Base-by-base conservation (phyloP, 2,329 filamentous ascomycete genomes). In the Kalaharituber pfeilii region DNA sequence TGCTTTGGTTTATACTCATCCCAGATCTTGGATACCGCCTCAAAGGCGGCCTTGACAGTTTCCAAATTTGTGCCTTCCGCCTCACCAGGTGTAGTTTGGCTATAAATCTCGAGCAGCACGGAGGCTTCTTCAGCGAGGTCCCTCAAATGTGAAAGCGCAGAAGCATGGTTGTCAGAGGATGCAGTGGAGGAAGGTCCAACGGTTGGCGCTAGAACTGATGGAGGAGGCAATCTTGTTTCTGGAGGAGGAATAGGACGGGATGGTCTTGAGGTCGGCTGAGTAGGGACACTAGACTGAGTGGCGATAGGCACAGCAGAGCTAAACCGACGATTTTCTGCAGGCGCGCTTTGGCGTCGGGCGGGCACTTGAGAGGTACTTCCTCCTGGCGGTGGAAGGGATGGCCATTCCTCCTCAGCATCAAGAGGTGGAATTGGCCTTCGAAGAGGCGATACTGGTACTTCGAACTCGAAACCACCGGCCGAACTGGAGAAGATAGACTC, bases 51-150 rank as follows among this genome's bases (percentile, higher is more conserved):
- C 25, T 57, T 54, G 20, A 57, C 42, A 51, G 55, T 57, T 28
- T 56, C 29, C 4, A 36, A 39, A 7, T 56, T 27, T 9, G 55
- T 51, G 4, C 49, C 30, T 9, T 42, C 18, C 2, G 53, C 42
- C 5, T 53, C 36, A 2, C 18, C 30, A 7, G 53, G 53, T n/a
- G 42, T 44, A 5, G 56, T 55, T 49, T 57, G 55, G 24, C 42
- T 50, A 20, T 53, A 57, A 5, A 56, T 7, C 24, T 57, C 56
- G 1, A 57, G 28, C 1, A 57, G 50, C 3, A 57, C 45, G 3
- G 56, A 57, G 4, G 56, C 56, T 3, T 57, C 53, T 39, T 57
- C 56, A 1, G 56, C 56, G 1, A 50, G 18, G n/a, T 53, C 29
- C 1, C 50, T 50, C 3, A 53, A 28, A 36, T 52, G 33, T 9